phyloP scores from a whole-genome alignment of 495 filamentous ascomycete genomes.

The Tuber magnatum region DNA sequence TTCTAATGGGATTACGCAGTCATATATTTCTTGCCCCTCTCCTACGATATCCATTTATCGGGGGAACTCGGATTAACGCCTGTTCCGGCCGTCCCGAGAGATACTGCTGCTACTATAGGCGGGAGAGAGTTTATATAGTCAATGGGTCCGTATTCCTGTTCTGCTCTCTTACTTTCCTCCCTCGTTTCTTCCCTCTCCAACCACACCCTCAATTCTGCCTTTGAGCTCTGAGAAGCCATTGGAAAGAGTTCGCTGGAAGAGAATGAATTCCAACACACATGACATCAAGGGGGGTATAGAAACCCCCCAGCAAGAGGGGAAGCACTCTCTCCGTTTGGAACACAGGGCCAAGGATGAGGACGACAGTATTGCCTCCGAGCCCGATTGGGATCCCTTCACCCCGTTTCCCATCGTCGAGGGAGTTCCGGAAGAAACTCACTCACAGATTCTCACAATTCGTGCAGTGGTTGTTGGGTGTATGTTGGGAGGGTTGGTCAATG shows the following conservation, averaged over 20 bases:
- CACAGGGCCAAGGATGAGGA: slow-evolving; percentile 23
- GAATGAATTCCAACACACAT: slow-evolving; percentile 19
- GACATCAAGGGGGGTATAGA: slow-evolving; percentile 15
- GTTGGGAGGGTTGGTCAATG: slow-evolving; percentile 56
- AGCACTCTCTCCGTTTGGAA: slow-evolving; percentile 18
- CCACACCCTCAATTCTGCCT: slow-evolving; percentile 6
- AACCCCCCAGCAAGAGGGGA: slow-evolving; percentile 5
- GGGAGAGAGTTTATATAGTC: neutral
- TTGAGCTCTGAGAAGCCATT: neutral
- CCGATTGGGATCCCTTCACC: slow-evolving; percentile 44
- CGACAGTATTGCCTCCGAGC: slow-evolving; percentile 8
- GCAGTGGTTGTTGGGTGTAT: slow-evolving; percentile 53
- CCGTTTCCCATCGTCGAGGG: slow-evolving; percentile 47
- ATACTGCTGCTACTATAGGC: neutral
- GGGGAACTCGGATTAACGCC: neutral
- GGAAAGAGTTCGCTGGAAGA: slow-evolving; percentile 4
- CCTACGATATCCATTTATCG: neutral
- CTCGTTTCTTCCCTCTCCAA: neutral
- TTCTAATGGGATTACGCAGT: neutral
- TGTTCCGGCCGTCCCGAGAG: neutral
- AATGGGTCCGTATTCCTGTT: neutral
- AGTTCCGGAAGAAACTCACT: slow-evolving; percentile 44
- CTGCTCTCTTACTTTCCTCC: slow-evolving; percentile 4
- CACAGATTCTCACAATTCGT: slow-evolving; percentile 51
- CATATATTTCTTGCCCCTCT: neutral